A percentile compares a stretch with the other conserved stretches of the same genome.
Evolutionary conservation across 257 asterid genomes (phyloP).

Genomic region (Solanum gandarillasii): DNA sequence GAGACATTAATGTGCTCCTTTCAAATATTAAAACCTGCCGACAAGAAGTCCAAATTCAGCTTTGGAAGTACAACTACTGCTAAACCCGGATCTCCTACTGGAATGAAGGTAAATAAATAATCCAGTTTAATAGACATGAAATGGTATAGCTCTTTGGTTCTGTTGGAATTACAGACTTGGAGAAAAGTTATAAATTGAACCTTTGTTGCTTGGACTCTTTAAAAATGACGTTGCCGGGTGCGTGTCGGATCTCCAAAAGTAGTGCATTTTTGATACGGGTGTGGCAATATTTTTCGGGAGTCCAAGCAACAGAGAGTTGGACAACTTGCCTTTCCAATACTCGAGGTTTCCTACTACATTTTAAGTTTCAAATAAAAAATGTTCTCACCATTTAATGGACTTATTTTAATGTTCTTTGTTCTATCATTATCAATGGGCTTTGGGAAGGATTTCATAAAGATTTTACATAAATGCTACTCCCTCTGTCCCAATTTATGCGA

Average conservation of each 20-base stretch:
- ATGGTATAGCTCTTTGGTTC: background rate
- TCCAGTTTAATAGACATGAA: background rate
- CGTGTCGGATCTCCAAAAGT: background rate
- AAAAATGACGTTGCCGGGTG: background rate
- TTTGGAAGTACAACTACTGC: conserved; percentile 19
- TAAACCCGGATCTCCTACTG: conserved; percentile 7
- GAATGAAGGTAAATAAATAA: conserved; percentile 8
- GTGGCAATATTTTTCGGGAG: background rate
- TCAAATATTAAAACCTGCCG: conserved; percentile 28
- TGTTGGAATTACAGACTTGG: background rate
- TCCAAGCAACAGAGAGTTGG: background rate
- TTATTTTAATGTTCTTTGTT: background rate
- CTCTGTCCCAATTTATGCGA: too few species aligned
- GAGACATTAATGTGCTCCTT: conserved; percentile 32
- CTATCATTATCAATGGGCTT: background rate
- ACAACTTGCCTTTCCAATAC: background rate
- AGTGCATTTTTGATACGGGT: background rate
- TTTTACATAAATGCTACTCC: background rate
- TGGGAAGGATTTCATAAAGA: background rate
- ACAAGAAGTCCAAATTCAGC: conserved; percentile 14
- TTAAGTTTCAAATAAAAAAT: background rate
- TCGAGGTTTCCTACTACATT: background rate
- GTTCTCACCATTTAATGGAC: background rate
- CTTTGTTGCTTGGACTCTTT: background rate
- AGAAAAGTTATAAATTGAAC: background rate